These are phyloP conservation scores for Chloris gayana DNA, from an alignment of 176 grass and related monocot species.

Conservation along the genomic window DNA sequence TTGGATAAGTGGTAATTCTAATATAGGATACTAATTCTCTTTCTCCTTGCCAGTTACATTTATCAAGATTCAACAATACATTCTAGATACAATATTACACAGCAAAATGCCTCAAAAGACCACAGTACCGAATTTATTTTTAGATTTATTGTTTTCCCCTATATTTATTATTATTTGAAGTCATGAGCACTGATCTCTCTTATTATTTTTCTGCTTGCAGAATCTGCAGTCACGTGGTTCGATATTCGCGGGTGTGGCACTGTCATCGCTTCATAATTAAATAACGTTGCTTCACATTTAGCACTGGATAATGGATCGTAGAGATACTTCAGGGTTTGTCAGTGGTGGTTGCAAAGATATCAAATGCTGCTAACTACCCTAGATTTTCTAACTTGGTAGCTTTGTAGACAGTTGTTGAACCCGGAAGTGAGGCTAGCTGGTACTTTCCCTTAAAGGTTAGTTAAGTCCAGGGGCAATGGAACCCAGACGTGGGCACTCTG, in stretches of 20 bases:
- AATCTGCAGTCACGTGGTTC: slow-evolving; percentile 17
- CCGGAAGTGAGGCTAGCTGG: slow-evolving; percentile 41
- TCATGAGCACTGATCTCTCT: slow-evolving; percentile 8
- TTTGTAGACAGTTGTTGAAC: slow-evolving; percentile 43
- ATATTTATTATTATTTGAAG: slow-evolving; percentile 11
- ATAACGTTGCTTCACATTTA: slow-evolving; percentile 9
- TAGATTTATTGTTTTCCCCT: not conserved
- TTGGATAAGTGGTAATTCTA: not conserved
- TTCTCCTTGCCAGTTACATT: not conserved
- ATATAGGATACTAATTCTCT: not conserved
- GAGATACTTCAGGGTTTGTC: slow-evolving; percentile 90
- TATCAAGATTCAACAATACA: slow-evolving; percentile 13
- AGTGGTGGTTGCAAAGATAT: slow-evolving; percentile 78
- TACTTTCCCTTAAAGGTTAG: slow-evolving; percentile 33
- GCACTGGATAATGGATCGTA: slow-evolving; percentile 69
- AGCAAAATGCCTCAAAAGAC: not conserved
- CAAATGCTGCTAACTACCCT: slow-evolving; percentile 19
- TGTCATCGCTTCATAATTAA: slow-evolving; percentile 14
- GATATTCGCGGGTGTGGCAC: slow-evolving; percentile 23
- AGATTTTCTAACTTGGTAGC: slow-evolving; percentile 55
- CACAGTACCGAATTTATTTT: not conserved
- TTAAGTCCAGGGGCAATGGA: slow-evolving; percentile 46
- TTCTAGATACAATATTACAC: not conserved
- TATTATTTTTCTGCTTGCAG: slow-evolving; percentile 40
- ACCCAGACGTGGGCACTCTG: slow-evolving; percentile 15